Base-by-base conservation (phyloP, 495 filamentous ascomycete genomes). In the Aspergillus egyptiacus region DNA sequence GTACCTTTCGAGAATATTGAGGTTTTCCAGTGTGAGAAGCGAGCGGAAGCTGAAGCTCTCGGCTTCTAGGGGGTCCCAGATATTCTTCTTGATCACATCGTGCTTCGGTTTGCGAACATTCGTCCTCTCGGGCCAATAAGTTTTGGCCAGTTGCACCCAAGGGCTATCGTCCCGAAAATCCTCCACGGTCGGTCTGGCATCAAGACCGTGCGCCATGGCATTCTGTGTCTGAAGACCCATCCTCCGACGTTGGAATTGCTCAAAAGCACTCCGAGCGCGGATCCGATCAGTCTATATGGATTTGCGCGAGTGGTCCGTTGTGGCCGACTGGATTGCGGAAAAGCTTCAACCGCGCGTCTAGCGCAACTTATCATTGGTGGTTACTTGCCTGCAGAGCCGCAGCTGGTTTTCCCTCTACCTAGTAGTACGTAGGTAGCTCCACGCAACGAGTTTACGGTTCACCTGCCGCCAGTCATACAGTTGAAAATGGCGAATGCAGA, bases 1-100 rank as follows among this genome's bases (percentile, higher is more conserved):
- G 9, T 72, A 91, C 84, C 80, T 89, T 60, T 99, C 93, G 46
- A 99, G 67, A 32, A 94, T 79, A 69, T 95, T 91, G 53, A 96
- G 65, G 51, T 90, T 89, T 69, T 99, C 93, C 53, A 99, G 73
- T 6, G 86, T 78, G 47, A 95, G 74, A 25, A 97, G 77, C 10
- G 83, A 83, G 55, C 78, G 84, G 61, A 80, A 80, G n/a, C 75
- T 76, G 60, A 95, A 96, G 34, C 72, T 73, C 40, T 89, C 83
- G 53, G 81, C 80, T 65, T 97, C 89, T 49, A 99, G 68, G 14
- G 80, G 75, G 68, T 93, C 89, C 88, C 93, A 99, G 33, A 99
- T 83, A 55, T 91, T 86, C 54, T 78, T 77, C 70, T 95, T 93
- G 55, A 97, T 72, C 45, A 91, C 80, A 50, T 94, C 86, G 30